Percentiles rank a stretch among this genome's conserved stretches.
phyloP scores from a whole-genome alignment of 805 yeast genomes.

The Candida piceae region DNA sequence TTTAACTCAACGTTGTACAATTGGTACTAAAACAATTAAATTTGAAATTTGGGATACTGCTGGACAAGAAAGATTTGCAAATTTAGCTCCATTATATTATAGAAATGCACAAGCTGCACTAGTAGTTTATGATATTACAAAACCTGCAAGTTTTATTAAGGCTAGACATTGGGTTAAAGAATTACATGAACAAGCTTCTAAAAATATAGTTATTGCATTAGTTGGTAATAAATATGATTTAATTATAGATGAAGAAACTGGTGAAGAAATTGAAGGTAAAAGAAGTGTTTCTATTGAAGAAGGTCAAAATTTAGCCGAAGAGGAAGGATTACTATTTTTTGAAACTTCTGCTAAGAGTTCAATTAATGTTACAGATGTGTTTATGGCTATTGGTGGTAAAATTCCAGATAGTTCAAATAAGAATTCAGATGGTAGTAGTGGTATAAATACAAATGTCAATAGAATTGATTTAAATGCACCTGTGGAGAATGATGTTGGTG shows the following conservation, averaged over 20 bases:
- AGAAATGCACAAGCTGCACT: slow-evolving; percentile 96
- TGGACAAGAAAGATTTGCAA: slow-evolving; percentile 95
- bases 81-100: slow-evolving; percentile 95
- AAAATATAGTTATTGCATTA: slow-evolving; percentile 84
- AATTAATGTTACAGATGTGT: slow-evolving; percentile 84
- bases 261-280: slow-evolving; percentile 44
- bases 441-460: slow-evolving; percentile 12
- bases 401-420: slow-evolving; percentile 48
- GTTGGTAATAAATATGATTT: slow-evolving; percentile 92
- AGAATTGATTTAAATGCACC: slow-evolving; percentile 37
- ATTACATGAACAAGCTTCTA: slow-evolving; percentile 91
- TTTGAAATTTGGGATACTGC: slow-evolving; percentile 97
- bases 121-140: slow-evolving; percentile 92
- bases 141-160: slow-evolving; percentile 89
- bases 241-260: slow-evolving; percentile 45
- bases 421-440: slow-evolving; percentile 14
- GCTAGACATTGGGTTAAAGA: slow-evolving; percentile 99
- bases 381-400: slow-evolving; percentile 81
- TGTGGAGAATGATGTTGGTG: slow-evolving; percentile 16
- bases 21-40: slow-evolving; percentile 81
- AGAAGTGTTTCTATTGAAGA: slow-evolving; percentile 83
- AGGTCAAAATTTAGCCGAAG: slow-evolving; percentile 82
- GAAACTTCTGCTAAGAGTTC: slow-evolving; percentile 95
- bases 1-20: slow-evolving; percentile 85
- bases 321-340: slow-evolving; percentile 83